Base-by-base conservation (phyloP, 2,329 filamentous ascomycete genomes). In the Colletotrichum phormii region DNA sequence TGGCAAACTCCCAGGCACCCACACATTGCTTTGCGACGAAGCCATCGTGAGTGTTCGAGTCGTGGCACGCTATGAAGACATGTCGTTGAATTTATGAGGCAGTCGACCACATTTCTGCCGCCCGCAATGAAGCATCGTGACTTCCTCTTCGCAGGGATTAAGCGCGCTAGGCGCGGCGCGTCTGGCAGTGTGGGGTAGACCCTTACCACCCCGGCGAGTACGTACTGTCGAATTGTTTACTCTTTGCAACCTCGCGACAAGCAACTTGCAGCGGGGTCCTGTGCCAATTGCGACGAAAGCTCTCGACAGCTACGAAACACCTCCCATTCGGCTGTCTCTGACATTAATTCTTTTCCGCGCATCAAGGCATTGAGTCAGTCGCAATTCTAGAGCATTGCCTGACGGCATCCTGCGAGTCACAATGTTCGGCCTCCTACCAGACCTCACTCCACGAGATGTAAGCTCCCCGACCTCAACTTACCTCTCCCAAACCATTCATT, bases 401-500 rank as follows among this genome's bases (percentile, higher is more conserved):
- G 8, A 13, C 15, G 49, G 57, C 22, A 22, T 42, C 24, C 24
- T 5, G 15, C 31, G 12, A 11, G 46, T 75, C 24, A 82, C 75
- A 60, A 92, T 92, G 88, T 88, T 93, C 76, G 88, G 88, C 58
- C 86, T 91, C 61, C 87, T 94, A 18, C 92, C 92, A 59, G 89
- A 91, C 74, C 87, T 94, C 72, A 89, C 90, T 22, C 93, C 92
- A 63, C 90, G 91, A 83, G 92, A 94, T 78, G 93, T 94, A 86
- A 80, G 88, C 80, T 62, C 37, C 67, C 63, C 65, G 26, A 4
- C 37, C 64, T 31, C 35, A 31, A n/a, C 29, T 31, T 24, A 22
- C n/a, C 18, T 26, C 55, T 53, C 35, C 26, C 59, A 37, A 62
- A 57, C 35, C 33, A 60, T 42, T 12, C 37, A n/a, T 51, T 24